Conservation (phyloP, 495 filamentous ascomycete species). For the Evernia prunastri region DNA sequence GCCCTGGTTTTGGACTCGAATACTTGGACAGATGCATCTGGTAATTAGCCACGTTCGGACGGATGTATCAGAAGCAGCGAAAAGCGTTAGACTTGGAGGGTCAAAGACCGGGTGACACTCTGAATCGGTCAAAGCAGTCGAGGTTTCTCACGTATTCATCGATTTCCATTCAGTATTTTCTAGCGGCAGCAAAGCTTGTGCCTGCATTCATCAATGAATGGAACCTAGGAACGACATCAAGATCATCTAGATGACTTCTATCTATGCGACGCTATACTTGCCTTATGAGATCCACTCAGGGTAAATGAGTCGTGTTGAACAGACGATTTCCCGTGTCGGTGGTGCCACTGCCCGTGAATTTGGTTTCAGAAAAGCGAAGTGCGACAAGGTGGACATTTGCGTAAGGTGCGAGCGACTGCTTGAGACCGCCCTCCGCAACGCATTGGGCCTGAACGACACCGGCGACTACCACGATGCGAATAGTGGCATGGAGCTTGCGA, state of each 20-base stretch:
- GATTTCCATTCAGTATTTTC: no score
- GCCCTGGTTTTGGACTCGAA: no score
- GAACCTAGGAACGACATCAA: background rate
- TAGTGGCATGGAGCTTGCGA: slow-evolving; percentile 35
- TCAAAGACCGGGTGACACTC: no score
- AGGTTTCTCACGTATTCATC: no score
- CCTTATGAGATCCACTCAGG: slow-evolving; percentile 12
- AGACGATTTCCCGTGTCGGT: slow-evolving; percentile 56
- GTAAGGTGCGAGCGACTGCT: slow-evolving; percentile 26
- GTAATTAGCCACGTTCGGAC: no score
- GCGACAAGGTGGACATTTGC: slow-evolving; percentile 40
- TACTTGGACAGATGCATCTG: no score
- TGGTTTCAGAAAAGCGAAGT: slow-evolving; percentile 50
- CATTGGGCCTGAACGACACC: slow-evolving; percentile 48
- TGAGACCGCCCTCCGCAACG: slow-evolving; percentile 29
- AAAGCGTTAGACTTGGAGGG: no score
- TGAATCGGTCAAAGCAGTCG: no score
- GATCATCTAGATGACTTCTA: background rate
- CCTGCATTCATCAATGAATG: background rate
- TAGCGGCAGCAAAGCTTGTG: slow-evolving; percentile 3
- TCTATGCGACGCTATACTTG: slow-evolving; percentile 8
- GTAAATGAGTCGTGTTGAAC: slow-evolving; percentile 50
- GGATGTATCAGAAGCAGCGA: no score
- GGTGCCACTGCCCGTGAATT: slow-evolving; percentile 44
- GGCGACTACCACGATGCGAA: slow-evolving; percentile 51